Evolutionary conservation across 768 basidiomycete species (phyloP), one percentile per base, ranked within the genome.

Genomic region (Termitomyces eurrhizus): DNA sequence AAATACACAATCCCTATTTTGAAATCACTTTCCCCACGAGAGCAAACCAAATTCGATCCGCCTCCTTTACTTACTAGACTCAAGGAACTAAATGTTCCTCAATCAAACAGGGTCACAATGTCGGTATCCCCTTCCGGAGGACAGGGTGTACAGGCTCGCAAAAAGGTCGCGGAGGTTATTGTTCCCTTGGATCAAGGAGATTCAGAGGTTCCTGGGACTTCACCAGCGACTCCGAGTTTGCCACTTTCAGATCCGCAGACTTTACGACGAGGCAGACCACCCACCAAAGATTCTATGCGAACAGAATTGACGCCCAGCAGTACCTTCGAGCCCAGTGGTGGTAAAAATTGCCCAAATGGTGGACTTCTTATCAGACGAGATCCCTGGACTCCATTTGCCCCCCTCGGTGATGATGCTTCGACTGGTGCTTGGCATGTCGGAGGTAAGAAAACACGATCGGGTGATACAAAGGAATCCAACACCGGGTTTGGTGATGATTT

Each of bases 131-230:
- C 77, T 4, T 62, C 71, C 1, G 76, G 72, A 63, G 81, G 81
- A 63, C 78, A 83, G 33, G 89, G 86, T 32, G 68, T 87, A 35
- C 86, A 89, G 65, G 87, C 87, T 9, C 83, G 88, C 44, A 89
- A 92, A 59, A 89, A 85, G 66, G 89, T 90, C 5, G 76, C 91
- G 21, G 90, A 91, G 65, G 89, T 89, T 13, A 88, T 92, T 58
- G 86, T 87, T 36, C 89, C 91, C 0, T 86, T 90, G 86, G 83
- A 89, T 42, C 78, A 89, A 37, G 90, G 89, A 18, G 79, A 89
- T 52, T 68, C 74, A 39, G 71, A 73, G 60, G 74, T 75, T 53
- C 37, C 57, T 24, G 60, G 24, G 26, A 65, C 73, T 7, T 62
- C 71, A 36, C 75, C 78, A 8, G 68, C 78, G 9, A 70, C 67